phyloP scores from a whole-genome alignment of 2,329 filamentous ascomycete genomes.

The Colletotrichum lini region DNA sequence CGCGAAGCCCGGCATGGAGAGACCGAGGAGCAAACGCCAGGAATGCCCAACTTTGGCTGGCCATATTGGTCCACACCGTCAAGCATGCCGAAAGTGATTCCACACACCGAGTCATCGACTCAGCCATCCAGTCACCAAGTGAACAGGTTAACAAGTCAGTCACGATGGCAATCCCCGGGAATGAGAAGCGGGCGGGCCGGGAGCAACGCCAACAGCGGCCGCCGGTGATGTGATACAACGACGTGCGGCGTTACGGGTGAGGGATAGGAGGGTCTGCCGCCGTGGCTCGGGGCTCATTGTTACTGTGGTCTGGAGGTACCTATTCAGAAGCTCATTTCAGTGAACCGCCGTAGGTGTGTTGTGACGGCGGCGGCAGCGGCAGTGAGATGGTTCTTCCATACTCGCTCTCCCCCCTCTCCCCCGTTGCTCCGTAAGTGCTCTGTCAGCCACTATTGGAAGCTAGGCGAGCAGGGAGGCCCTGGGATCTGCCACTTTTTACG shows the following conservation, averaged over 20 bases:
- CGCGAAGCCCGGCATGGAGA: neutral
- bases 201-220: neutral
- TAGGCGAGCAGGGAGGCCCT: constrained; percentile 12
- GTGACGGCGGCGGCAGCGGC: constrained; percentile 7
- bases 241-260: constrained; percentile 7
- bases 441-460: neutral
- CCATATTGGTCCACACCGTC: constrained; percentile 9
- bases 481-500: neutral
- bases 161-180: neutral
- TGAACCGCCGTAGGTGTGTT: too few species aligned
- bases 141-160: neutral
- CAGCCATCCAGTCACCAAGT: neutral
- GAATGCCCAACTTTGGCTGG: constrained; percentile 12
- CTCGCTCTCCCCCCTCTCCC: neutral
- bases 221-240: constrained; percentile 21
- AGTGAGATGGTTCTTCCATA: neutral
- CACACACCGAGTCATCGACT: neutral
- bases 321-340: neutral
- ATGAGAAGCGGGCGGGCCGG: neutral
- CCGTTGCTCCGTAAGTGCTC: constrained; percentile 4
- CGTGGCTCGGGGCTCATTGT: neutral
- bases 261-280: neutral
- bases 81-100: constrained; percentile 11
- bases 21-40: constrained; percentile 14
- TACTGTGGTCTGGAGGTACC: neutral